Conservation (phyloP, 1,284 basidiomycete genomes). For the Ceratobasidium sp. region DNA sequence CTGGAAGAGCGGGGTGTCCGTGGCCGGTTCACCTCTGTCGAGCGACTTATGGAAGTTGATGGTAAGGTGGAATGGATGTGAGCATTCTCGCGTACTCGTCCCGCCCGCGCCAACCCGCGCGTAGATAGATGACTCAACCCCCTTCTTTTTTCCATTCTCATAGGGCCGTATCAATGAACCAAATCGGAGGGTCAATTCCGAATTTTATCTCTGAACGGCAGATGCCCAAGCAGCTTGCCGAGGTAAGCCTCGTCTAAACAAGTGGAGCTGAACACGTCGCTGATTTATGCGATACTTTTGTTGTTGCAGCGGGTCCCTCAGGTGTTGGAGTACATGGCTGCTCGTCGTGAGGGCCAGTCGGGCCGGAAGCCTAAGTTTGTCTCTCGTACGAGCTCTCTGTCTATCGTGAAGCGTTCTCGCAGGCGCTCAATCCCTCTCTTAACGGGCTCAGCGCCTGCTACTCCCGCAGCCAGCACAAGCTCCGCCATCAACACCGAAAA, state of each 20-base stretch:
- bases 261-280: too few species aligned
- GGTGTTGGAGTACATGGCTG: conserved; percentile 38
- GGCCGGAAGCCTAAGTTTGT: conserved; percentile 33
- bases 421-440: neutral
- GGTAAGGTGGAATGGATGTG: conserved; percentile 77
- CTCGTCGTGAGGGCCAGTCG: conserved; percentile 20
- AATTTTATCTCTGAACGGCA: conserved; percentile 70
- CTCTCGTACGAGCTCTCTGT: conserved; percentile 32
- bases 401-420: conserved; percentile 15
- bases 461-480: conserved; percentile 17
- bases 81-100: conserved; percentile 9
- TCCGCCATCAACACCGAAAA: conserved; percentile 6
- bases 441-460: neutral
- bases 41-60: conserved; percentile 72
- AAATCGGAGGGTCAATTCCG: conserved; percentile 77
- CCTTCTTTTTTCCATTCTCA: neutral
- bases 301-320: conserved; percentile 18
- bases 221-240: conserved; percentile 72
- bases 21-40: conserved; percentile 78
- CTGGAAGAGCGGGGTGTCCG: conserved; percentile 75
- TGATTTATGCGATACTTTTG: neutral
- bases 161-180: conserved; percentile 80
- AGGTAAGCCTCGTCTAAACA: conserved; percentile 59
- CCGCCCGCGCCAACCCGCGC: neutral
- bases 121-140: neutral